A percentile compares a stretch with the other conserved stretches of the same genome.
Conservation (phyloP, 148 eudicot genomes). For the Rhododendron vialii region DNA sequence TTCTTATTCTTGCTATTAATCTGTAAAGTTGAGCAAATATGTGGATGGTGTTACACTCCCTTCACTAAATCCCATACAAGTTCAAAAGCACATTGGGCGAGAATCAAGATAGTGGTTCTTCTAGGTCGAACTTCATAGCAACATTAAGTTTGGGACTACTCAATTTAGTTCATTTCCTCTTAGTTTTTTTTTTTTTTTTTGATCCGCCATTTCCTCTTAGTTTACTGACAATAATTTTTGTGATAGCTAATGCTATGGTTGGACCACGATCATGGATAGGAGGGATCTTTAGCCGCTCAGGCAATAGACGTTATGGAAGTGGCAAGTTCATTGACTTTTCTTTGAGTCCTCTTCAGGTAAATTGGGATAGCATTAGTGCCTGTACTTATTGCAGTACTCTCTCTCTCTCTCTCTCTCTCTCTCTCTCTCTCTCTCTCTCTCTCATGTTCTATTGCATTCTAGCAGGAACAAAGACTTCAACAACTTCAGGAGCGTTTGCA, state of each 20-base stretch:
- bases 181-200: no score
- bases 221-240: constrained; percentile 21
- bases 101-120: not conserved
- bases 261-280: constrained; percentile 93
- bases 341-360: constrained; percentile 68
- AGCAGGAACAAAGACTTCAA: constrained; percentile 68
- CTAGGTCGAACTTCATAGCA: not conserved
- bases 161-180: not conserved
- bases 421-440: constrained; percentile 1
- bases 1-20: not conserved
- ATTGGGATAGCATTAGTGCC: not conserved
- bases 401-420: not conserved
- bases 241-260: constrained; percentile 93
- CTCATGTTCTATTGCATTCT: not conserved
- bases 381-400: not conserved
- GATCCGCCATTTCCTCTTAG: constrained; percentile 5
- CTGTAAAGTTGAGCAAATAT: not conserved
- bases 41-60: not conserved
- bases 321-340: constrained; percentile 38
- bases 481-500: constrained; percentile 49
- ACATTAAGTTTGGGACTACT: not conserved
- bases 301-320: constrained; percentile 53
- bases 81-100: not conserved
- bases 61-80: not conserved
- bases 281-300: constrained; percentile 66